These are phyloP conservation scores for Colletotrichum cordylinicola DNA, from an alignment of 2,329 filamentous ascomycete genomes.

Conservation along the genomic window DNA sequence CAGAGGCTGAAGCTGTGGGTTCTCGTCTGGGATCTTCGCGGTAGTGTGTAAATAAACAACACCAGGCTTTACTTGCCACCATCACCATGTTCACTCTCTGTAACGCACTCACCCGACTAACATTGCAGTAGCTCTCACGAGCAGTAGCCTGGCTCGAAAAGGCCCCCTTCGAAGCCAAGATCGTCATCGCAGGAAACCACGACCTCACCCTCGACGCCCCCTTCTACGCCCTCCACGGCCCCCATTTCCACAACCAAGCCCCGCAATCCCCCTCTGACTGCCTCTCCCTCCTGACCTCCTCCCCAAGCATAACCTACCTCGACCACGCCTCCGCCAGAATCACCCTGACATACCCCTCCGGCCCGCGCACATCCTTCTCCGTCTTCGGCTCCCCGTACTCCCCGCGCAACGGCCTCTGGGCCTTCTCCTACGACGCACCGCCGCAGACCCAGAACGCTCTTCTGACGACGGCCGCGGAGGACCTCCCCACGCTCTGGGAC, in stretches of 20 bases:
- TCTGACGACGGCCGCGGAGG: conserved; percentile 10
- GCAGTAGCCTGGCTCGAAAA: conserved; percentile 71
- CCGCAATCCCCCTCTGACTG: conserved; percentile 61
- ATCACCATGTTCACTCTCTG: neutral
- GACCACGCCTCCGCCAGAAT: conserved; percentile 61
- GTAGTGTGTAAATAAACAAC: neutral
- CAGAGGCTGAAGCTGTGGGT: neutral
- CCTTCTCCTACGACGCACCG: conserved; percentile 65
- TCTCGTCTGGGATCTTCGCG: neutral
- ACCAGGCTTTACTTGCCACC: neutral
- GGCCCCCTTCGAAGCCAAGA: conserved; percentile 71
- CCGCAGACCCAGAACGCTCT: neutral
- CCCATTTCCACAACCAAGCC: conserved; percentile 60
- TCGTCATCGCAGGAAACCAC: conserved; percentile 78
- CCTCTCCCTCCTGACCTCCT: conserved; percentile 57
- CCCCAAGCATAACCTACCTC: conserved; percentile 67
- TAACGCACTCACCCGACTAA: neutral
- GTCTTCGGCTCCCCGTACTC: conserved; percentile 77
- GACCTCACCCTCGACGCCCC: conserved; percentile 72
- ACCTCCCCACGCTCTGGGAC: conserved; percentile 60
- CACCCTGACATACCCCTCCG: conserved; percentile 56
- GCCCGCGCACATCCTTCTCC: conserved; percentile 65
- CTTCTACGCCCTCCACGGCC: conserved; percentile 62
- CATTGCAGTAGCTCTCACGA: conserved; percentile 51
- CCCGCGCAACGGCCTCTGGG: conserved; percentile 64